Evolutionary conservation across 192 early-diverging fungal genomes (phyloP).

Genomic region (Entophlyctis luteolus): DNA sequence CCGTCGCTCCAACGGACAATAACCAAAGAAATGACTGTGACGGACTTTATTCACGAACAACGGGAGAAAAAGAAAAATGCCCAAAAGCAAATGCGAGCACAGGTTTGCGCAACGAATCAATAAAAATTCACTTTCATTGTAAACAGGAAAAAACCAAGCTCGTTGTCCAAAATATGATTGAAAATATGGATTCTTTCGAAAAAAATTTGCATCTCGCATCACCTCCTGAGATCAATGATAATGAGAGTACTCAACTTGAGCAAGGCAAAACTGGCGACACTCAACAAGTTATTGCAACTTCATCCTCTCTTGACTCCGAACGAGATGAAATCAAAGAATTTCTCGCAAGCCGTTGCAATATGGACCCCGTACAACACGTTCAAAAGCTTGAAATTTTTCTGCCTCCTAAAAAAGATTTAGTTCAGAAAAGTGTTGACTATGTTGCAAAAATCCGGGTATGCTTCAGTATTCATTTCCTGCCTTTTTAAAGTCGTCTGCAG

Average conservation of each 20-base stretch:
- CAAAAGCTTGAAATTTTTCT: slow-evolving; percentile 39
- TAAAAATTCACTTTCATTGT: neutral
- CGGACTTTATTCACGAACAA: neutral
- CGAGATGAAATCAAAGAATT: slow-evolving; percentile 35
- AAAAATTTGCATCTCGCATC: slow-evolving; percentile 19
- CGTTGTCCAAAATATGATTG: slow-evolving; percentile 7
- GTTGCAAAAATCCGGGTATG: slow-evolving; percentile 46
- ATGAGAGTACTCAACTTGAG: neutral
- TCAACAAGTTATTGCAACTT: too few species aligned
- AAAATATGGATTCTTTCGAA: slow-evolving; percentile 32
- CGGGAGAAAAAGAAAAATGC: neutral
- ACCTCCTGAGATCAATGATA: neutral
- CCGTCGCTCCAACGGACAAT: neutral
- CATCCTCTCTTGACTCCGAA: slow-evolving; percentile 15
- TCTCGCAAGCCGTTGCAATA: slow-evolving; percentile 23
- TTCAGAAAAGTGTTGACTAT: slow-evolving; percentile 36
- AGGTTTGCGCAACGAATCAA: neutral
- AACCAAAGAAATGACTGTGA: slow-evolving; percentile 8
- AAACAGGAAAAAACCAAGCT: neutral
- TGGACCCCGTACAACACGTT: slow-evolving; percentile 41
- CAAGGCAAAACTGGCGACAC: neutral
- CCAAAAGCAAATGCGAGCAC: neutral
- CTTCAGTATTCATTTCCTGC: neutral
- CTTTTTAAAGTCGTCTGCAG: slow-evolving; percentile 20
- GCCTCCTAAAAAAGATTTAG: slow-evolving; percentile 8